Conservation (phyloP, 306 rosid species). For the Quercus cerris region DNA sequence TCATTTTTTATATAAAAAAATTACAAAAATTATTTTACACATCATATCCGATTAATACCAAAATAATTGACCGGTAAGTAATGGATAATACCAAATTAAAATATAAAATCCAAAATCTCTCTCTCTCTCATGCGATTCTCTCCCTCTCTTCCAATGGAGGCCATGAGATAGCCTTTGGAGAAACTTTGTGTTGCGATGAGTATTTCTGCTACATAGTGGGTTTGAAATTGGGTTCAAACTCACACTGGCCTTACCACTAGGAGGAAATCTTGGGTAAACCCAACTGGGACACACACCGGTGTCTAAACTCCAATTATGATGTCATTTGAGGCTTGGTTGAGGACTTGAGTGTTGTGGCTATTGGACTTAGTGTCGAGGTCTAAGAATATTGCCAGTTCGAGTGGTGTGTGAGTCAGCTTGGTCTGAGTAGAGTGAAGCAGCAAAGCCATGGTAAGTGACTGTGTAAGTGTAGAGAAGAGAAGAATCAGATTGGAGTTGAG, state of each 20-base stretch:
- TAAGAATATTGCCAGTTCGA: conserved; percentile 64
- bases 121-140: too few relatives aligned
- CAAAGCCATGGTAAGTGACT: conserved; percentile 75
- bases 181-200: conserved; percentile 90
- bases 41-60: too few relatives aligned
- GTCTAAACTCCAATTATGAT: conserved; percentile 79
- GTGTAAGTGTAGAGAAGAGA: conserved; percentile 70
- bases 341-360: conserved; percentile 48
- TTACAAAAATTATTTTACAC: too few relatives aligned
- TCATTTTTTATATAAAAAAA: too few relatives aligned
- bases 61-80: too few relatives aligned
- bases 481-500: conserved; percentile 52
- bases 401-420: conserved; percentile 69
- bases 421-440: conserved; percentile 43
- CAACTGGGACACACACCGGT: conserved; percentile 80
- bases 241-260: conserved; percentile 77
- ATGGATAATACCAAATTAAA: too few relatives aligned
- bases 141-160: conserved; percentile 33
- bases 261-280: conserved; percentile 70
- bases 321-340: conserved; percentile 53
- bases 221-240: conserved; percentile 47
- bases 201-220: conserved; percentile 62
- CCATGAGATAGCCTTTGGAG: conserved; percentile 65
- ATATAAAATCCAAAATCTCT: too few relatives aligned
- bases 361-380: conserved; percentile 53